Base-by-base conservation (phyloP, 2,329 filamentous ascomycete species). In the Aspergillus novoparasiticus region DNA sequence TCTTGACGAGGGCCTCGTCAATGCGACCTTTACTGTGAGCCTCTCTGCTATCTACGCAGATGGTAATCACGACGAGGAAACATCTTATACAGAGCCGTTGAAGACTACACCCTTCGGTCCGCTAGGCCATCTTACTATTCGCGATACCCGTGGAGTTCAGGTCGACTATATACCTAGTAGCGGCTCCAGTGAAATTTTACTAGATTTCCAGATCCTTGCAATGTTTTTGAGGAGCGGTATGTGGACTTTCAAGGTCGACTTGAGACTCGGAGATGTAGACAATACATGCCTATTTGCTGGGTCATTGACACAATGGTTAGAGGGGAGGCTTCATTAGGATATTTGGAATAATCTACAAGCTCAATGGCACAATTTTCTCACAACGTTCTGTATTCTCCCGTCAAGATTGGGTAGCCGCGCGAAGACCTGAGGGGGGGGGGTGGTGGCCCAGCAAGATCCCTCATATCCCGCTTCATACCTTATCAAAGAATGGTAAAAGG, bases 161-260 rank as follows among this genome's bases (percentile, higher is more conserved):
- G 54, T 64, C 26, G 57, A 63, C 45, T 63, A 66, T 50, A n/a
- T 66, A 12, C 54, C 60, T 59, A 66, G 62, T 55, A 64, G 60
- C 62, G 60, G 16, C 55, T 28, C 48, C 54, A 64, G 58, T 36
- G 60, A 66, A 2, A 50, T 66, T 12, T 57, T 61, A 51, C 57
- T 64, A 50, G 62, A 63, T 63, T 66, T 63, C 30, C 62, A 66
- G 45, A 39, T 61, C 56, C 60, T 32, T 59, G 50, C 60, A 51
- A 61, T 66, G 28, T 66, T 57, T 54, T 55, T 61, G 54, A 64
- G 23, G 48, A 64, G 58, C 23, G 64, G 64, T 48, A 59, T 64
- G 58, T 66, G 64, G 64, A 63, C 62, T 45, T 65, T 56, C 45
- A 63, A 63, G 43, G 60, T 64, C n/a, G 64, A 66, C 32, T 51